Conservation (phyloP, 805 yeast species). For the Yamadazyma philogaea region DNA sequence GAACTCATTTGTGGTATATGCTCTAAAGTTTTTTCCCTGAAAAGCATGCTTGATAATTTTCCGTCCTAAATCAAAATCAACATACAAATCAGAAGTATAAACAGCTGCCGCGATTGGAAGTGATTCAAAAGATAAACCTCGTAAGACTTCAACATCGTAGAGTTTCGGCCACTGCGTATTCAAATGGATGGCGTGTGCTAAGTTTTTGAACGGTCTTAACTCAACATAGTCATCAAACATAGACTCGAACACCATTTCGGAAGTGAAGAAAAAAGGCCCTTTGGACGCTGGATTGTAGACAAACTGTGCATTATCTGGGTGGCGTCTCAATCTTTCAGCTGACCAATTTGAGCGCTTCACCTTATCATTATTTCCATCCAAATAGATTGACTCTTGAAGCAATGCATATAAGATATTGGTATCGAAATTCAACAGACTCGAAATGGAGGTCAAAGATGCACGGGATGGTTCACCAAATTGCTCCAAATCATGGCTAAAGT, state of each 20-base stretch:
- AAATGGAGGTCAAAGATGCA: conserved; percentile 30
- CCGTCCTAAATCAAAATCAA: conserved; percentile 43
- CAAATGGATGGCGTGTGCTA: conserved; percentile 38
- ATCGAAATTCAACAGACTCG: conserved; percentile 42
- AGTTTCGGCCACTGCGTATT: conserved; percentile 35
- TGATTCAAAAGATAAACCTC: conserved; percentile 27
- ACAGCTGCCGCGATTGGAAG: conserved; percentile 51
- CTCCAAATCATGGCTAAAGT: conserved; percentile 38
- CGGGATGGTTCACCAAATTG: conserved; percentile 37
- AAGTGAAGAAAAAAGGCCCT: conserved; percentile 43
- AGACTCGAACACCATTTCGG: conserved; percentile 54
- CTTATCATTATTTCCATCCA: conserved; percentile 34
- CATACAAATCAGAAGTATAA: conserved; percentile 50
- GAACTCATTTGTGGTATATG: conserved; percentile 45
- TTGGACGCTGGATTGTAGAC: conserved; percentile 17
- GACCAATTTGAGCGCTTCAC: conserved; percentile 41
- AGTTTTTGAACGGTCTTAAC: conserved; percentile 34
- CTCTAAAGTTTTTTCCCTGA: conserved; percentile 32
- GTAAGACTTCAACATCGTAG: conserved; percentile 31
- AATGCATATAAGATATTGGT: conserved; percentile 54
- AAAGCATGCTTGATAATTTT: conserved; percentile 30
- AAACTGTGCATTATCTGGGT: conserved; percentile 23
- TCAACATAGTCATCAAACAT: conserved; percentile 50
- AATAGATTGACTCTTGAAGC: conserved; percentile 57
- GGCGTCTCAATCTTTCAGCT: conserved; percentile 40